These are phyloP conservation scores for Kodamaea suecica DNA, from an alignment of 1,139 yeast species.

Conservation along the genomic window DNA sequence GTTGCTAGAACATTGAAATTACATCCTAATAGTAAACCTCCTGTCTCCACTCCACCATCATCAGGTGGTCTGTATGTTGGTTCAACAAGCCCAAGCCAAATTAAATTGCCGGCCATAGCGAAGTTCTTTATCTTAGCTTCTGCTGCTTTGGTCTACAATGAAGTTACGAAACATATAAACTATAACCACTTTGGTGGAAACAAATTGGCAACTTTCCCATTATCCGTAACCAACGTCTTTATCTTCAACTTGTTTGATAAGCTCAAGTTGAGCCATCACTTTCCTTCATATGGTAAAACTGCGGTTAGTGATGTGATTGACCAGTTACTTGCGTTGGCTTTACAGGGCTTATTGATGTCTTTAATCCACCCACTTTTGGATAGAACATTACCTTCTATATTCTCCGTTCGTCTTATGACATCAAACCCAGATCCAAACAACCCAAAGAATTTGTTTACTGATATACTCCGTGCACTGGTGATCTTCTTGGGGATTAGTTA, in stretches of 20 bases:
- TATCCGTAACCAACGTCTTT: constrained; percentile 33
- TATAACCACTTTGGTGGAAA: constrained; percentile 35
- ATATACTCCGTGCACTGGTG: constrained; percentile 55
- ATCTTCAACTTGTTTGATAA: constrained; percentile 31
- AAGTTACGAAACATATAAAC: constrained; percentile 48
- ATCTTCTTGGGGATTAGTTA: constrained; percentile 83
- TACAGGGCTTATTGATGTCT: constrained; percentile 65
- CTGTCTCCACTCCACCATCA: neutral
- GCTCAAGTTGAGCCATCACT: constrained; percentile 20
- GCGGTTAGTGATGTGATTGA: constrained; percentile 16
- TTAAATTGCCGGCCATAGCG: constrained; percentile 13
- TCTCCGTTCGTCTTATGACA: constrained; percentile 22
- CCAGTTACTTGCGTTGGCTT: constrained; percentile 25
- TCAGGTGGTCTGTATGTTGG: constrained; percentile 1
- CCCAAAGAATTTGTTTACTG: constrained; percentile 33
- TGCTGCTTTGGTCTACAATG: constrained; percentile 50
- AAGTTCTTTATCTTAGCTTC: constrained; percentile 36
- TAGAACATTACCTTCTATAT: constrained; percentile 35
- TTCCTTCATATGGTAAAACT: constrained; percentile 11
- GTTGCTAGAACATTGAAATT: constrained; percentile 3
- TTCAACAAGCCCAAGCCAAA: constrained; percentile 1
- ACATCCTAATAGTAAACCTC: neutral
- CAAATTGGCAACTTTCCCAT: constrained; percentile 20
- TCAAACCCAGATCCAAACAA: constrained; percentile 27
- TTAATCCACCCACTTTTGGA: constrained; percentile 62